These are phyloP conservation scores for Echites panduratus DNA, from an alignment of 257 asterid species.

Conservation along the genomic window DNA sequence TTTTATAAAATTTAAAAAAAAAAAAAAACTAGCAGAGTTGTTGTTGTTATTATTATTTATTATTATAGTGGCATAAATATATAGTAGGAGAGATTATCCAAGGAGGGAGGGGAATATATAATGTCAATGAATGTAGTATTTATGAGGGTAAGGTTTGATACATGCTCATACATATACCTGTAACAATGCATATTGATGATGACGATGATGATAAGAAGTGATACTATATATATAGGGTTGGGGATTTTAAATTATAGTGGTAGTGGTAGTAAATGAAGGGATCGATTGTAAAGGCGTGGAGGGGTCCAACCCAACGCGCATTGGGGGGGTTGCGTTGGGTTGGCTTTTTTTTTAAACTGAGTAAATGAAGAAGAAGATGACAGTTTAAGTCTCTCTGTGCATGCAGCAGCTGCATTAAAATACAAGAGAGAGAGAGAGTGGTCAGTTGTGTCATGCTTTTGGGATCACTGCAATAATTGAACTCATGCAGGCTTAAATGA, in stretches of 20 bases:
- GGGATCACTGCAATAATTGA: slow-evolving; percentile 84
- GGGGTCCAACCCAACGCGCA: slow-evolving; percentile 37
- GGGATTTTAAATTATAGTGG: background rate
- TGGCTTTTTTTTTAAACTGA: no score
- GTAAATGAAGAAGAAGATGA: slow-evolving; percentile 5
- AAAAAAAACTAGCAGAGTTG: no score
- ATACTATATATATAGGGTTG: background rate
- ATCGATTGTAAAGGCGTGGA: no score
- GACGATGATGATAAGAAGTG: slow-evolving; percentile 1
- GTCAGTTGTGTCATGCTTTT: slow-evolving; percentile 74
- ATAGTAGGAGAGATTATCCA: background rate
- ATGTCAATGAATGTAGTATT: no score
- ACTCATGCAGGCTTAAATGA: slow-evolving; percentile 65
- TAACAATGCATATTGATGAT: slow-evolving; percentile 1
- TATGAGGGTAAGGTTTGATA: no score
- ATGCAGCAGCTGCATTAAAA: slow-evolving; percentile 1
- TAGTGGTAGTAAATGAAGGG: background rate
- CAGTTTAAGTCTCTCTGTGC: background rate
- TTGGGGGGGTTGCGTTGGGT: background rate
- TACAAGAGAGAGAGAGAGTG: slow-evolving; percentile 18
- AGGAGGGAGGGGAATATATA: slow-evolving; percentile 1
- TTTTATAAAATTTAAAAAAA: no score
- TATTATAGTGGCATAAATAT: no score
- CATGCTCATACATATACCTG: slow-evolving; percentile 3
- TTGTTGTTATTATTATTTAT: no score